Evolutionary conservation across 2,329 filamentous ascomycete species (phyloP), one percentile per base, ranked within the genome.

Genomic region (Fusarium mangiferae): DNA sequence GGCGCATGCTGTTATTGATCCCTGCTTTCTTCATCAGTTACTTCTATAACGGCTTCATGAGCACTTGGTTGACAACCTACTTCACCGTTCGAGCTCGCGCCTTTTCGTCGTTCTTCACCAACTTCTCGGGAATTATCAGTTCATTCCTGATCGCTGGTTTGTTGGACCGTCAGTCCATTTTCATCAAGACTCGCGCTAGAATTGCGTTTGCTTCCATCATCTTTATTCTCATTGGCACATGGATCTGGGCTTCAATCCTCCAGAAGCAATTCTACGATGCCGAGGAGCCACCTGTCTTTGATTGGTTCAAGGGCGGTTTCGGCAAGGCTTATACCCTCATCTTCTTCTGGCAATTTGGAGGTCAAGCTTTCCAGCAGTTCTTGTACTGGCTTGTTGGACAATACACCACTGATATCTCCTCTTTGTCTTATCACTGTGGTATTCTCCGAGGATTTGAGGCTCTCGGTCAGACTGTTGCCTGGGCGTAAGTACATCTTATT

Each of bases 261-360:
- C 71, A 74, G 41, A 74, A 74, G 20, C 61, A 73, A 22, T 74
- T 74, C 7, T 74, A 73, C 24, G 70, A 73, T 1, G 66, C 61
- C 3, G 44, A 42, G 12, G 57, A 70, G 17, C 58, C 70, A 4
- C 70, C 70, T 7, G 66, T 73, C 2, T 63, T 67, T 44, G 71
- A 74, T 24, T 75, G 73, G 73, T 70, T 73, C 41, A 68, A 73
- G 42, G 73, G 72, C 3, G 69, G 72, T 4, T 75, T 75, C 17
- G 69, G 69, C 41, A 73, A 73, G 42, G 35, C 73, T 3, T 75
- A 75, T 26, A 44, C 69, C 18, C 26, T 75, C 2, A 69, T 75
- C 15, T 75, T 75, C 24, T 75, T 75, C 66, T 75, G 73, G 73
- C 66, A 75, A 3, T 75, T 75, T 7, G 72, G 68, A 6, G 72